phyloP scores from a whole-genome alignment of 768 basidiomycete species.

The Floccularia luteovirens region DNA sequence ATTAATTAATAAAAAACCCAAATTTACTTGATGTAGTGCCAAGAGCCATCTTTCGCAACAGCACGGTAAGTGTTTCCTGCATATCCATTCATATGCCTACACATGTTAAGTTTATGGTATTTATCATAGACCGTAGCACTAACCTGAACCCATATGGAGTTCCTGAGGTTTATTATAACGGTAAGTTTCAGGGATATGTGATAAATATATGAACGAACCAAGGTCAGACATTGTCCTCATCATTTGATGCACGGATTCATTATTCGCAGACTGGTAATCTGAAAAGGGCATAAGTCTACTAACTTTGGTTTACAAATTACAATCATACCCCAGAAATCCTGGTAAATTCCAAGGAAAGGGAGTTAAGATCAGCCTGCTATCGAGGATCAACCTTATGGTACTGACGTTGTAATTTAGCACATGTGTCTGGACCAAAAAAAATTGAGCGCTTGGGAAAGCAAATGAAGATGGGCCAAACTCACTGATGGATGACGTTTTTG shows the following conservation, averaged over 20 bases:
- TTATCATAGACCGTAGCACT: no score
- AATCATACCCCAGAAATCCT: slow-evolving; percentile 11
- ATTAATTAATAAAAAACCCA: background rate
- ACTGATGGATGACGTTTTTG: slow-evolving; percentile 43
- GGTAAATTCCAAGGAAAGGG: background rate
- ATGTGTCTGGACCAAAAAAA: no score
- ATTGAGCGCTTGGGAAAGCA: no score
- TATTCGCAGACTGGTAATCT: slow-evolving; percentile 41
- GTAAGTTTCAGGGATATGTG: no score
- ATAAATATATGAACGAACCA: slow-evolving; percentile 18
- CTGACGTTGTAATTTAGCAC: slow-evolving; percentile 14
- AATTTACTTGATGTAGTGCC: slow-evolving; percentile 47
- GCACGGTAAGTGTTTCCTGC: slow-evolving; percentile 16
- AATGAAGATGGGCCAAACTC: no score
- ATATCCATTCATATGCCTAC: slow-evolving; percentile 14
- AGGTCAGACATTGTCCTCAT: slow-evolving; percentile 49
- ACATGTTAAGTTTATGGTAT: no score
- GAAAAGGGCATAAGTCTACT: slow-evolving; percentile 5
- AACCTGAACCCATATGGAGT: slow-evolving; percentile 40
- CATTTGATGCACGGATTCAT: slow-evolving; percentile 37
- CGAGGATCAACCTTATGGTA: no score
- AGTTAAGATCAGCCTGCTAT: no score
- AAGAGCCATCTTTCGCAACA: slow-evolving; percentile 34
- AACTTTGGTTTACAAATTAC: background rate
- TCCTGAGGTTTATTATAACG: no score